These are phyloP conservation scores for Globisporangium paroecandrum DNA, from an alignment of 352 stramenopile genomes.

Conservation along the genomic window DNA sequence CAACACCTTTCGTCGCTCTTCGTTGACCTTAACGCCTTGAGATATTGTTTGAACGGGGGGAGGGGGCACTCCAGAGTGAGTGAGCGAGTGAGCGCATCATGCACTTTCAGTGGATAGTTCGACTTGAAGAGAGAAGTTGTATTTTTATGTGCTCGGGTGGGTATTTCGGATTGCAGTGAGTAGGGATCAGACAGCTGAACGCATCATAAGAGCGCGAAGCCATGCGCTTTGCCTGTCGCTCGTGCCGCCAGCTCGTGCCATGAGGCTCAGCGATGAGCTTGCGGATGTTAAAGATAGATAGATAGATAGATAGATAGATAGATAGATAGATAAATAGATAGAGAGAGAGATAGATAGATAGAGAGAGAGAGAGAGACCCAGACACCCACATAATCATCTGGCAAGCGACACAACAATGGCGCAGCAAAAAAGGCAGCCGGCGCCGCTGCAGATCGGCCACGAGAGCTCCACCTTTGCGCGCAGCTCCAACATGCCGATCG, in stretches of 20 bases:
- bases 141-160: not conserved
- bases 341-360: no score
- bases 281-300: not conserved
- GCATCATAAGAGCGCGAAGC: not conserved
- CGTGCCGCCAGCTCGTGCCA: not conserved
- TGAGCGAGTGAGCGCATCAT: not conserved
- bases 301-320: not conserved
- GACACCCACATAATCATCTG: not conserved
- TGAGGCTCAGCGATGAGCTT: not conserved
- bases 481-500: constrained; percentile 32
- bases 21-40: no score
- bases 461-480: constrained; percentile 22
- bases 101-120: not conserved
- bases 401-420: constrained; percentile 7
- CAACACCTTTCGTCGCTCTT: no score
- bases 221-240: not conserved
- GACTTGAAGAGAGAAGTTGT: not conserved
- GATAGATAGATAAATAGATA: no score
- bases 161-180: not conserved
- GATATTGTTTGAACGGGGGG: no score
- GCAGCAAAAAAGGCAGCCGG: constrained; percentile 8
- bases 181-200: not conserved
- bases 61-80: no score
- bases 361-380: not conserved
- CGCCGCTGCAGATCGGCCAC: constrained; percentile 23